Evolutionary conservation across 495 filamentous ascomycete species (phyloP).

Genomic region (Hypoxylon lienhwacheense): DNA sequence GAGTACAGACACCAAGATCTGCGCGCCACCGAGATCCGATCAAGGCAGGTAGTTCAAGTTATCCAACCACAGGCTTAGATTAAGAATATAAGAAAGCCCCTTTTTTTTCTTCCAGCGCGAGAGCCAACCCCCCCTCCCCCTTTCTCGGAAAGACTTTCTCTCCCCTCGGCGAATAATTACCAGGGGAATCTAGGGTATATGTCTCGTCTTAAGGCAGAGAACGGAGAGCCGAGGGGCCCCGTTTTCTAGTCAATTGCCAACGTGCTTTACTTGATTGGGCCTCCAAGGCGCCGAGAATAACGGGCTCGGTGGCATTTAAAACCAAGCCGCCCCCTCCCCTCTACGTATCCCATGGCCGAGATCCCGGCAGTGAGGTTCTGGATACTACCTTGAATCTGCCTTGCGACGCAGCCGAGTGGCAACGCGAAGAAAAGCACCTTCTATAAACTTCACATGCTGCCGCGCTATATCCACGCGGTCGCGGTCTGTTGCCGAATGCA

Average conservation of each 20-base stretch:
- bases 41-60: conserved; percentile 25
- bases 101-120: background rate
- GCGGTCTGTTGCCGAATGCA: conserved; percentile 1
- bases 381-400: conserved; percentile 15
- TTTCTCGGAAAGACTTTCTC: no score
- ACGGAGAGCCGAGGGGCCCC: conserved; percentile 21
- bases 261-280: conserved; percentile 33
- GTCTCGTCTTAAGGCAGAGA: no score
- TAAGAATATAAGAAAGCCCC: conserved; percentile 27
- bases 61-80: conserved; percentile 11
- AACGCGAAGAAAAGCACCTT: conserved; percentile 20
- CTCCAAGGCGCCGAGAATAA: conserved; percentile 29
- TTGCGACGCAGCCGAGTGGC: conserved; percentile 12
- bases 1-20: background rate
- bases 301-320: conserved; percentile 9
- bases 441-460: conserved; percentile 20
- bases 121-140: conserved; percentile 29
- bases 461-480: conserved; percentile 15
- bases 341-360: conserved; percentile 8
- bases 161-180: no score
- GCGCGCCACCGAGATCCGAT: conserved; percentile 28
- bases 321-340: conserved; percentile 4
- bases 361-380: conserved; percentile 2
- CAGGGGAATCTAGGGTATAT: no score
- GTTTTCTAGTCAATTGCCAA: conserved; percentile 21